These are phyloP conservation scores for Flammula alnicola DNA, from an alignment of 1,284 basidiomycete genomes.

Conservation along the genomic window DNA sequence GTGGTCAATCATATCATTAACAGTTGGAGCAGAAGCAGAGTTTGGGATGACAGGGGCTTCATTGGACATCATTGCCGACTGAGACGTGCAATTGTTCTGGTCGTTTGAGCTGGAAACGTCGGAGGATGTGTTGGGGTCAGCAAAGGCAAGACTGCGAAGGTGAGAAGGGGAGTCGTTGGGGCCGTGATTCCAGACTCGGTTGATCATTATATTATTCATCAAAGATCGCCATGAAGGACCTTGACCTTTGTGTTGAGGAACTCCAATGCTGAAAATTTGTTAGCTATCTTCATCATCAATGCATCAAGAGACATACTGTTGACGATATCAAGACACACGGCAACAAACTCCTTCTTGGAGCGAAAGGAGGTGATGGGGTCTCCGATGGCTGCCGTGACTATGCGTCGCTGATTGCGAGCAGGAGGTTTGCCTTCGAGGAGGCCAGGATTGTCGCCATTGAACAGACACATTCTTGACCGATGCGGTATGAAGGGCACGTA, in stretches of 20 bases:
- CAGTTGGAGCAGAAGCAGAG: no score
- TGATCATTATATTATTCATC: neutral
- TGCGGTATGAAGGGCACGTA: neutral
- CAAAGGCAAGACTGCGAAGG: constrained; percentile 2
- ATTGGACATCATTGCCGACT: neutral
- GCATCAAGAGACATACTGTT: neutral
- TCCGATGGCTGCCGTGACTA: neutral
- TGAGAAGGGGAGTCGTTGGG: neutral
- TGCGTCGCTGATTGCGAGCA: neutral
- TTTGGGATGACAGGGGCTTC: neutral
- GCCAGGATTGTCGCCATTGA: neutral
- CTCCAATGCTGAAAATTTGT: neutral
- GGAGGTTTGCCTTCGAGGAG: neutral
- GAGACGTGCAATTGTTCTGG: neutral
- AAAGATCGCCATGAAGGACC: neutral
- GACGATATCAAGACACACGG: neutral
- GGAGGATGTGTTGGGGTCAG: neutral
- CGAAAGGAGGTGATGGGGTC: constrained; percentile 4
- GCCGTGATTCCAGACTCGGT: neutral
- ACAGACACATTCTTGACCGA: neutral
- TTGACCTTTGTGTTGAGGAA: neutral
- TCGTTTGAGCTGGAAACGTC: neutral
- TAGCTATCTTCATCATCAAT: neutral
- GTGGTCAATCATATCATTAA: no score
- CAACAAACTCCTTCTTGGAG: constrained; percentile 3